These are phyloP conservation scores for Flaveria robusta DNA, from an alignment of 129 eudicot genomes.

Conservation along the genomic window DNA sequence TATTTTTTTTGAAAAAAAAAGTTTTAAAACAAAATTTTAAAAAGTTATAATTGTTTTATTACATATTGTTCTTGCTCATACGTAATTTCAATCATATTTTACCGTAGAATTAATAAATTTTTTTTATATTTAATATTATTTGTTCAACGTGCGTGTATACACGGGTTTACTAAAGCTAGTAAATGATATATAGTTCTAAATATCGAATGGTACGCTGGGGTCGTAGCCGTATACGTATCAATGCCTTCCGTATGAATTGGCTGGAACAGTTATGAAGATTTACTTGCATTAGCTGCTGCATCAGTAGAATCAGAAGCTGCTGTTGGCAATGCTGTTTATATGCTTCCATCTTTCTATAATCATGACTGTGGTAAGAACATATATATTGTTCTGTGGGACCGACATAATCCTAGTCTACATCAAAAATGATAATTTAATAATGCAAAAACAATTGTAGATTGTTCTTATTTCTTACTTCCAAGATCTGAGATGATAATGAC, in stretches of 20 bases:
- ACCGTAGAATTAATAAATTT: too few species aligned
- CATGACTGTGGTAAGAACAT: constrained; percentile 89
- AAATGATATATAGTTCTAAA: constrained; percentile 63
- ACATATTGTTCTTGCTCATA: too few species aligned
- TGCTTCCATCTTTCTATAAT: constrained; percentile 95
- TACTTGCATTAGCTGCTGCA: constrained; percentile 72
- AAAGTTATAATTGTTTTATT: too few species aligned
- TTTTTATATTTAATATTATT: too few species aligned
- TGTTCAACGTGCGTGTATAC: too few species aligned
- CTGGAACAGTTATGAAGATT: constrained; percentile 69
- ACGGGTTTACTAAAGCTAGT: too few species aligned
- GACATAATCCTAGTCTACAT: background rate
- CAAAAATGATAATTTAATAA: background rate
- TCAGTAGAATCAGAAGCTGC: constrained; percentile 80
- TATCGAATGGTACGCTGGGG: constrained; percentile 75
- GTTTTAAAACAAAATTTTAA: too few species aligned
- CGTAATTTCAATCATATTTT: too few species aligned
- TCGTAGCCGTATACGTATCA: constrained; percentile 88
- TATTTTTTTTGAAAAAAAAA: too few species aligned
- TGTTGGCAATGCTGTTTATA: constrained; percentile 87
- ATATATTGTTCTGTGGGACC: background rate
- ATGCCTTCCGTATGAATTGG: constrained; percentile 86
- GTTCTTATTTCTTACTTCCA: background rate
- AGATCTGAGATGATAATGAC: background rate
- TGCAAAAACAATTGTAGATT: background rate